phyloP scores from a whole-genome alignment of 164 flowering plant genomes.

The Sedum album region DNA sequence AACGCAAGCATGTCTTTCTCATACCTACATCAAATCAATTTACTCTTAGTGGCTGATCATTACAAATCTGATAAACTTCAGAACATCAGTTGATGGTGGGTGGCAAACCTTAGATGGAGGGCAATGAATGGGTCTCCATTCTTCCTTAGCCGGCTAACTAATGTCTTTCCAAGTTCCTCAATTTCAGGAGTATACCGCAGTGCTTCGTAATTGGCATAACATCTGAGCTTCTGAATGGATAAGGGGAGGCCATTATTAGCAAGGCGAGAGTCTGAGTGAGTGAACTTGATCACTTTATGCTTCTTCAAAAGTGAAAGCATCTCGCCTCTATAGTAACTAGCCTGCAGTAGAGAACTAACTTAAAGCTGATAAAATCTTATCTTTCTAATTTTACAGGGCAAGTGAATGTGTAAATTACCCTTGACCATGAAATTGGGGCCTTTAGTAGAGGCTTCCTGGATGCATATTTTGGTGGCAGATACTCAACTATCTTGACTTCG shows the following conservation, averaged over 20 bases:
- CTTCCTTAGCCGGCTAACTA: constrained; percentile 22
- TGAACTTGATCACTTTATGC: constrained; percentile 30
- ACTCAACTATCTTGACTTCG: constrained; percentile 28
- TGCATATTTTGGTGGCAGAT: constrained; percentile 23
- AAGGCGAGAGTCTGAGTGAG: constrained; percentile 31
- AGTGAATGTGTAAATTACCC: constrained; percentile 14
- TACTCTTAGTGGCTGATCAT: background rate
- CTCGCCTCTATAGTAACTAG: constrained; percentile 27
- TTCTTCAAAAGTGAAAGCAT: constrained; percentile 17
- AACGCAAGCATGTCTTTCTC: constrained; percentile 62
- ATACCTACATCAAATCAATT: constrained; percentile 23
- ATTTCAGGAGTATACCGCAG: constrained; percentile 21
- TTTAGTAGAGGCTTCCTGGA: constrained; percentile 16
- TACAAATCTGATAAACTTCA: background rate
- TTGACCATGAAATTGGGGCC: constrained; percentile 47
- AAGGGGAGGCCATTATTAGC: constrained; percentile 26
- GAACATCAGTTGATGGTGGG: background rate
- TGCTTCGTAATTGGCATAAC: constrained; percentile 35
- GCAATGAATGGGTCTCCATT: constrained; percentile 26
- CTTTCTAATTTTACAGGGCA: background rate
- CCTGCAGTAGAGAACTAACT: constrained; percentile 17
- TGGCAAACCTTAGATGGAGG: constrained; percentile 37
- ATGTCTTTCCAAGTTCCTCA: constrained; percentile 25
- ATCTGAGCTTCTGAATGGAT: constrained; percentile 30
- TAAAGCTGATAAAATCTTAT: background rate